Evolutionary conservation across 2,329 filamentous ascomycete genomes (phyloP).

Genomic region (Phoma sp.): DNA sequence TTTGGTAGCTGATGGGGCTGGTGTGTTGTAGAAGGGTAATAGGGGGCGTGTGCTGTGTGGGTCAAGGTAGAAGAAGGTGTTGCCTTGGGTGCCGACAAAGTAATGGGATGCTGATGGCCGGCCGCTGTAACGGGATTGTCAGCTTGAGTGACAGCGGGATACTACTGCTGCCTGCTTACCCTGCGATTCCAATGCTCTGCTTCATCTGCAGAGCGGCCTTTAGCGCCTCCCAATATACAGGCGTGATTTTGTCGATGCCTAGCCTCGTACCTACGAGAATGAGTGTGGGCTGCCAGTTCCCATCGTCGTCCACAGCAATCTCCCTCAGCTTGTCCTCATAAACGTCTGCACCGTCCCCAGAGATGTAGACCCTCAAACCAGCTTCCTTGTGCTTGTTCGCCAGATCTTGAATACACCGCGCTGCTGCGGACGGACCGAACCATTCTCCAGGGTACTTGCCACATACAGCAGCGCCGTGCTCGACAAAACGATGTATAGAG

Average conservation of each 20-base stretch:
- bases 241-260: conserved; percentile 92
- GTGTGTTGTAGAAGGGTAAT: conserved; percentile 65
- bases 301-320: conserved; percentile 71
- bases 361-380: conserved; percentile 81
- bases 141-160: conserved; percentile 1
- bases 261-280: conserved; percentile 87
- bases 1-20: background rate
- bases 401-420: conserved; percentile 87
- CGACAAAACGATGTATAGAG: conserved; percentile 93
- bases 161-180: conserved; percentile 60
- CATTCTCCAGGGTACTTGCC: conserved; percentile 96
- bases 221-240: conserved; percentile 93
- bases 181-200: conserved; percentile 95
- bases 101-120: conserved; percentile 89
- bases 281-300: conserved; percentile 78
- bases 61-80: conserved; percentile 90
- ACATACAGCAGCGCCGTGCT: conserved; percentile 83
- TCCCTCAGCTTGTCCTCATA: conserved; percentile 88
- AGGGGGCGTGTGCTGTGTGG: conserved; percentile 84
- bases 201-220: conserved; percentile 82
- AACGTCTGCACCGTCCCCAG: conserved; percentile 87
- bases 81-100: conserved; percentile 74
- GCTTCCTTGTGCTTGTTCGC: conserved; percentile 67
- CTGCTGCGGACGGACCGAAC: conserved; percentile 98
- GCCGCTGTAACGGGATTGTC: conserved; percentile 63